Evolutionary conservation across 2,329 filamentous ascomycete genomes (phyloP).

Genomic region (Graphilbum ipis-grandicollis): DNA sequence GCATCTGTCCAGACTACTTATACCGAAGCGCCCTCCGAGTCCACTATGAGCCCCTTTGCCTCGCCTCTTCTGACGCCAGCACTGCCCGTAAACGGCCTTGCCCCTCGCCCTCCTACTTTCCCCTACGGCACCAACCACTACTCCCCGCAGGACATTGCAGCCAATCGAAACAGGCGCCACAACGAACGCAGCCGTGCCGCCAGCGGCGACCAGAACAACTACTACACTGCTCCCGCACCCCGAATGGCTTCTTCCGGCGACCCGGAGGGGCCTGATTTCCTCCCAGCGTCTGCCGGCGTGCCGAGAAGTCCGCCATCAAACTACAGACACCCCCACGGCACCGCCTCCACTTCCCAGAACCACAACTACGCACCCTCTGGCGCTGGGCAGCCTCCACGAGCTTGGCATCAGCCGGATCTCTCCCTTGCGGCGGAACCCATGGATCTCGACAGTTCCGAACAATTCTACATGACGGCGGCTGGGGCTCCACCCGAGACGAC

Average conservation of each 20-base stretch:
- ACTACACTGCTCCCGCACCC: background rate
- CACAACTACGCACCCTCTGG: slow-evolving; percentile 9
- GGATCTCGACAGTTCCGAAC: slow-evolving; percentile 11
- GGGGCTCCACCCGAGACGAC: background rate
- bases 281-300: slow-evolving; percentile 40
- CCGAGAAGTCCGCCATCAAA: slow-evolving; percentile 40
- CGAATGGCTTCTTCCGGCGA: background rate
- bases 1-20: slow-evolving; percentile 36
- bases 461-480: slow-evolving; percentile 14
- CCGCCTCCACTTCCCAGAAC: slow-evolving; percentile 11
- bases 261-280: slow-evolving; percentile 13
- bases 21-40: slow-evolving; percentile 38
- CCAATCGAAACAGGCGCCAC: slow-evolving; percentile 15
- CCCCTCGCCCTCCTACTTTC: slow-evolving; percentile 41
- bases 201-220: slow-evolving; percentile 11
- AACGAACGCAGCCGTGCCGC: slow-evolving; percentile 19
- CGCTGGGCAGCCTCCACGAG: slow-evolving; percentile 1
- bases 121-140: slow-evolving; percentile 26
- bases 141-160: slow-evolving; percentile 21
- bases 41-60: slow-evolving; percentile 38
- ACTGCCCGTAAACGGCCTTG: slow-evolving; percentile 33
- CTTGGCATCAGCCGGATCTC: slow-evolving; percentile 9
- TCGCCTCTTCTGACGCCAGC: slow-evolving; percentile 35
- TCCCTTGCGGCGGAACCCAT: slow-evolving; percentile 6
- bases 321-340: slow-evolving; percentile 29